Evolutionary conservation across 2,329 filamentous ascomycete species (phyloP).

Genomic region (Penicillium polonicum): DNA sequence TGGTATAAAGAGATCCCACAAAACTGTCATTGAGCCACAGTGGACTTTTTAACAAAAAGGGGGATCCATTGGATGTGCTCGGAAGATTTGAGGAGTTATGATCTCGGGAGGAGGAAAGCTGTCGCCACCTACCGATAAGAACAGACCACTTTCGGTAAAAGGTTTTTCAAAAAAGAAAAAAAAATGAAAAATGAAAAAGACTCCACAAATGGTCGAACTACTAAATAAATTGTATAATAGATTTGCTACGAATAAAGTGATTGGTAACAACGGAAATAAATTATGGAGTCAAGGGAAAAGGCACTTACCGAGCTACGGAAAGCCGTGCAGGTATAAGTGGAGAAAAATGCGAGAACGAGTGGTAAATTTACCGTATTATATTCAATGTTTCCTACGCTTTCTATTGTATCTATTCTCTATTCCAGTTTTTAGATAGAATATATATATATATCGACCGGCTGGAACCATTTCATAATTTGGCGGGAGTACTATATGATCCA

Average conservation of each 20-base stretch:
- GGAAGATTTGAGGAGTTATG: constrained; percentile 12
- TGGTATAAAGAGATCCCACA: constrained; percentile 11
- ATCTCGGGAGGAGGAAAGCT: constrained; percentile 1
- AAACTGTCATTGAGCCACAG: constrained; percentile 23
- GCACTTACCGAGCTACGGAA: constrained; percentile 9
- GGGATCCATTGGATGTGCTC: constrained; percentile 6
- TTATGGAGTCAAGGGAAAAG: constrained; percentile 21
- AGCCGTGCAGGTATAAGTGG: constrained; percentile 15
- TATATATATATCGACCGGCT: not conserved
- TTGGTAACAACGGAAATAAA: constrained; percentile 17
- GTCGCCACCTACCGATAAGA: constrained; percentile 24
- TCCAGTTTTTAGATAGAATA: too few relatives aligned
- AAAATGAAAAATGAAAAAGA: not conserved
- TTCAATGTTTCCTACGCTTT: not conserved
- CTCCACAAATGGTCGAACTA: not conserved
- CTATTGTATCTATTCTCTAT: not conserved
- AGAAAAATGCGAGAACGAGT: constrained; percentile 2
- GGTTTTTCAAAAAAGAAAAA: not conserved
- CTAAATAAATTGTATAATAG: not conserved
- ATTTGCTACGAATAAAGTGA: constrained; percentile 11
- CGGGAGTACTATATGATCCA: too few relatives aligned
- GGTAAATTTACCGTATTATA: not conserved
- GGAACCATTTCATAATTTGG: too few relatives aligned
- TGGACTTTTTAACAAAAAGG: constrained; percentile 6
- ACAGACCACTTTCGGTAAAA: constrained; percentile 3